Base-by-base conservation (phyloP, 257 asterid species). In the Solanum corneliomulleri region DNA sequence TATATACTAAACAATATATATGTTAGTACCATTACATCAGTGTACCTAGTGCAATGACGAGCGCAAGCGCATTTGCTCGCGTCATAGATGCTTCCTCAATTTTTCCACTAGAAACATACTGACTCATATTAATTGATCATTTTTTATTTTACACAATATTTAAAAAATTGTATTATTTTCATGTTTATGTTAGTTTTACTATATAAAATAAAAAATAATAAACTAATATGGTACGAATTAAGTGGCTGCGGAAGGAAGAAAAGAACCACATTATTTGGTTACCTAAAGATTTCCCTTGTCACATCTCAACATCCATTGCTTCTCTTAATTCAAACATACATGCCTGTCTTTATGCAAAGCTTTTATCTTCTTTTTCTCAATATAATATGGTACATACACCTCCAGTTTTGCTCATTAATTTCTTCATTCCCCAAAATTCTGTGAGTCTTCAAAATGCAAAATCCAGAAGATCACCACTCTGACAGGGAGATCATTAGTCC, bases 141-240 rank as follows among this genome's bases (percentile, higher is more conserved):
- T 42, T 9, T 42, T 42, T 9, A 2, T 41, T 42, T 42, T 9
- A 0, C 0, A 42, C 1, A 0, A 9, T 42, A 0, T 42, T 42
- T 9, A 2, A 2, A 42, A 42, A 2, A 2, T 42, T 1, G 2
- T 42, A 9, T 2, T 42, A 42, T 42, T 3, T 42, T 42, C 0
- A 9, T 42, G 10, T 42, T 42, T 42, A 42, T 42, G 35, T 0
- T 33, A 2, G 9, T 42, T 9, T 0, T 42, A 9, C 0, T 0
- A 9, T 9, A 42, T 9, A 42, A 42, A 42, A 9, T 42, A 9
- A 42, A 9, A 42, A 2, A 11, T 42, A 11, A 42, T 9, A 11
- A 42, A 42, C 1, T 42, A 42, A 35, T 35, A 35, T 35, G 39
- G 39, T 35, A 35, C 35, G 35, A 33, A 33, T 33, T 33, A 33